These are phyloP conservation scores for Penicillium flavigenum DNA, from an alignment of 495 filamentous ascomycete species.

Conservation along the genomic window DNA sequence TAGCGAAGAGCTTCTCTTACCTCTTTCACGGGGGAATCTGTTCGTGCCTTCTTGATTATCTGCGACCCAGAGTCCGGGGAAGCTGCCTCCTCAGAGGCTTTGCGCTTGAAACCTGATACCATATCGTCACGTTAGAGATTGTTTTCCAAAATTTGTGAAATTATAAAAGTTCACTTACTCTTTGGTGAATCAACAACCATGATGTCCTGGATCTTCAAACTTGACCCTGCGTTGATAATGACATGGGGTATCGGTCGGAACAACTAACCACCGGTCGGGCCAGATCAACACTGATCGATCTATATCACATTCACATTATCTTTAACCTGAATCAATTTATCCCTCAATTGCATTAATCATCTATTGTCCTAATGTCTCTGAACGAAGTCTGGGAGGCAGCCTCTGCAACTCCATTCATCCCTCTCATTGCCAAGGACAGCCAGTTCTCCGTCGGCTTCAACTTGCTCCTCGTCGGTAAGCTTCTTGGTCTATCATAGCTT, in stretches of 20 bases:
- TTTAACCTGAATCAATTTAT: constrained; percentile 1
- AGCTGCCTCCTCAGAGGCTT: constrained; percentile 69
- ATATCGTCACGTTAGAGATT: constrained; percentile 6
- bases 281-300: constrained; percentile 12
- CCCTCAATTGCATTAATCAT: constrained; percentile 1
- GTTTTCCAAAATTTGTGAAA: not conserved
- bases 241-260: constrained; percentile 10
- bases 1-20: constrained; percentile 19
- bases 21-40: constrained; percentile 55
- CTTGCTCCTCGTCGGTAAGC: constrained; percentile 66
- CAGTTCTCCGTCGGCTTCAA: constrained; percentile 83
- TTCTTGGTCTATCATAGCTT: constrained; percentile 8
- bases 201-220: constrained; percentile 3
- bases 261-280: constrained; percentile 4
- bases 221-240: constrained; percentile 1
- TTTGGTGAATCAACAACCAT: constrained; percentile 29
- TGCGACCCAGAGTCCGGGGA: constrained; percentile 53
- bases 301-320: not conserved
- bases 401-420: constrained; percentile 76
- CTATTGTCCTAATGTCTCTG: constrained; percentile 57
- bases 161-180: constrained; percentile 15
- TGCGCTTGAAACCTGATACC: constrained; percentile 66
- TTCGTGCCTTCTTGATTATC: constrained; percentile 59
- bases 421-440: constrained; percentile 73
- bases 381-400: constrained; percentile 88